Percentiles rank a stretch among this genome's conserved stretches.
Conservation (phyloP, 257 asterid genomes). For the Solanum neorickii region DNA sequence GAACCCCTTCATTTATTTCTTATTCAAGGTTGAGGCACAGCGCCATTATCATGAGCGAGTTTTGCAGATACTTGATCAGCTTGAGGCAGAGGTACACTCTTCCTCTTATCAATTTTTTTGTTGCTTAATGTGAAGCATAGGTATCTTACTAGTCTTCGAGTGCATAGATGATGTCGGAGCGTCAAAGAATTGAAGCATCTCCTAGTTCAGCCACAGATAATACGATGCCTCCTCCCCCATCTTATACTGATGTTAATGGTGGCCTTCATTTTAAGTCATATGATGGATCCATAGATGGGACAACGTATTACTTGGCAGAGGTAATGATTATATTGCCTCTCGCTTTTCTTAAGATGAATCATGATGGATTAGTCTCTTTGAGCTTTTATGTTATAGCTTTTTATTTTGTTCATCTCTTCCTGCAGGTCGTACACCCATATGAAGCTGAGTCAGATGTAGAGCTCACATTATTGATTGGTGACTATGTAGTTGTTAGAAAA, state of each 20-base stretch:
- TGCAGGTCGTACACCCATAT: slow-evolving; percentile 59
- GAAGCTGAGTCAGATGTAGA: slow-evolving; percentile 59
- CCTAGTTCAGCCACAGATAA: slow-evolving; percentile 15
- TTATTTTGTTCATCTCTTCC: not conserved
- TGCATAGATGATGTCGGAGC: slow-evolving; percentile 50
- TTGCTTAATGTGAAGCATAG: not conserved
- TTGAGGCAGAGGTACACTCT: slow-evolving; percentile 50
- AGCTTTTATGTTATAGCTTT: not conserved
- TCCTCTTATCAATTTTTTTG: not conserved
- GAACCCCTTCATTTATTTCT: not conserved
- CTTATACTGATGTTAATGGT: slow-evolving; percentile 20
- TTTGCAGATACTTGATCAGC: slow-evolving; percentile 56
- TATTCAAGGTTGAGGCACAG: slow-evolving; percentile 58
- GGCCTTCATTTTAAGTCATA: slow-evolving; percentile 20
- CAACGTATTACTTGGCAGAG: slow-evolving; percentile 61
- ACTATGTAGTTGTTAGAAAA: slow-evolving; percentile 63
- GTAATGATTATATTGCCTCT: slow-evolving; percentile 11
- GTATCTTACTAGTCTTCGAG: not conserved
- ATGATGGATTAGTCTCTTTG: not conserved
- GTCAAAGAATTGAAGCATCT: slow-evolving; percentile 33
- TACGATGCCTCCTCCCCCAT: slow-evolving; percentile 19
- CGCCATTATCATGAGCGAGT: slow-evolving; percentile 46
- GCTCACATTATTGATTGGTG: slow-evolving; percentile 52
- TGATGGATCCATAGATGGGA: slow-evolving; percentile 33
- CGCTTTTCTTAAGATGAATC: not conserved